phyloP scores from a whole-genome alignment of 192 early-diverging fungal species.

The Coemansia sp. region DNA sequence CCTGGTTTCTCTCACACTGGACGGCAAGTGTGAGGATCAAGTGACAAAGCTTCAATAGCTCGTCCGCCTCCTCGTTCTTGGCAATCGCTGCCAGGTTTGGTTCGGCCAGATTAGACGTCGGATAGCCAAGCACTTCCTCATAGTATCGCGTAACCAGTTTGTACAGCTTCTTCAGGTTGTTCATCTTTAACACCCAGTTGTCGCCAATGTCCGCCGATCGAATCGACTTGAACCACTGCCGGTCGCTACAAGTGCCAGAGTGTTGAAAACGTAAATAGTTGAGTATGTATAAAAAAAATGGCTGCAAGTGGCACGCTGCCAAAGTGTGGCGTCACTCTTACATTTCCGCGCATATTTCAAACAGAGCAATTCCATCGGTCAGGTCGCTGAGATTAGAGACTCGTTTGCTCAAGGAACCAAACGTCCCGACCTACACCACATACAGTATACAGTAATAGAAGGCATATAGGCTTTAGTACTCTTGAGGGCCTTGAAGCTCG shows the following conservation, averaged over 20 bases:
- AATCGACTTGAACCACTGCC: slow-evolving; percentile 86
- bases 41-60: slow-evolving; percentile 79
- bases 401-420: slow-evolving; percentile 43
- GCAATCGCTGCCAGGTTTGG: slow-evolving; percentile 86
- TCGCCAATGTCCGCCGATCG: slow-evolving; percentile 73
- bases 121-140: slow-evolving; percentile 82
- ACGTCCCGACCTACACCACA: slow-evolving; percentile 44
- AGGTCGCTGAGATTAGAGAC: slow-evolving; percentile 63
- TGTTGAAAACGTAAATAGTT: no score
- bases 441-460: not conserved
- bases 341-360: slow-evolving; percentile 85
- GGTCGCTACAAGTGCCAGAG: slow-evolving; percentile 64
- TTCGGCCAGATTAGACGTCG: slow-evolving; percentile 60
- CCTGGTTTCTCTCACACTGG: slow-evolving; percentile 81
- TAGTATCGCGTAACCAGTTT: slow-evolving; percentile 84
- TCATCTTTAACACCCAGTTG: slow-evolving; percentile 96
- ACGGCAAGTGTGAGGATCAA: slow-evolving; percentile 87
- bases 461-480: not conserved
- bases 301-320: not conserved
- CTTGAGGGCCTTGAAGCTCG: no score
- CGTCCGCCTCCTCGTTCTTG: slow-evolving; percentile 70
- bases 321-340: slow-evolving; percentile 54
- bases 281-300: no score
- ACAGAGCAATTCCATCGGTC: slow-evolving; percentile 76
- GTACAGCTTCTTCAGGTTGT: slow-evolving; percentile 90